Evolutionary conservation across 345 rosid species (phyloP), one percentile per base, ranked within the genome.

Genomic region (Eucalyptus regnans): DNA sequence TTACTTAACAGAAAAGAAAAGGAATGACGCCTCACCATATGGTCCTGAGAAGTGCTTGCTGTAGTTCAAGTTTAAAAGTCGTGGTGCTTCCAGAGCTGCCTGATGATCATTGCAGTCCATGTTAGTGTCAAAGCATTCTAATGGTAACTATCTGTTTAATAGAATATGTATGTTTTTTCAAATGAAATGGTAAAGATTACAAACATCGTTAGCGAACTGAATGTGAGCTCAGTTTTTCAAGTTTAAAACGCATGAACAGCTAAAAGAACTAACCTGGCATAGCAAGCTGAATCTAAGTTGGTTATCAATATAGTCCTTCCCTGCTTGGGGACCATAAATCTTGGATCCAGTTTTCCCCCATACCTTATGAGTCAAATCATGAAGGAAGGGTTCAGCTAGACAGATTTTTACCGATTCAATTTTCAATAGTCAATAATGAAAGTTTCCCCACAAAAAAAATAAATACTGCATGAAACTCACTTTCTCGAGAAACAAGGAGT

Each of bases 21-120:
- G 27, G 29, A 76, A 41, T 3, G 68, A 44, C 62, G 49, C 94
- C 79, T 3, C 89, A 96, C 99, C 98, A 90, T 98, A 97, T 88
- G 99, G 96, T 89, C 99, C 98, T 27, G 98, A 95, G 94, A 96
- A 96, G 91, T 93, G 52, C 62, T 92, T 87, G 91, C 89, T 94
- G 93, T 91, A 91, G 91, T 89, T 93, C 89, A 96, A 92, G 81
- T 94, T 96, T 88, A 98, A 93, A 92, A 98, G 94, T 88, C 93
- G 94, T 4, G 99, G 98, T 87, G 98, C 99, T 92, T 95, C 97
- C 25, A 98, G 93, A 89, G 99, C 99, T 91, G 98, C 99, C 98
- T 97, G 91, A 76, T 20, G 29, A 76, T 76, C 48, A 76, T 76
- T 41, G 48, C 48, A 76, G 48, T 41, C 48, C 84, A 76, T 22